Percentiles rank a stretch among this genome's conserved stretches.
Conservation (phyloP, 73 alveolate species). For the Tetrahymena malaccensis region DNA sequence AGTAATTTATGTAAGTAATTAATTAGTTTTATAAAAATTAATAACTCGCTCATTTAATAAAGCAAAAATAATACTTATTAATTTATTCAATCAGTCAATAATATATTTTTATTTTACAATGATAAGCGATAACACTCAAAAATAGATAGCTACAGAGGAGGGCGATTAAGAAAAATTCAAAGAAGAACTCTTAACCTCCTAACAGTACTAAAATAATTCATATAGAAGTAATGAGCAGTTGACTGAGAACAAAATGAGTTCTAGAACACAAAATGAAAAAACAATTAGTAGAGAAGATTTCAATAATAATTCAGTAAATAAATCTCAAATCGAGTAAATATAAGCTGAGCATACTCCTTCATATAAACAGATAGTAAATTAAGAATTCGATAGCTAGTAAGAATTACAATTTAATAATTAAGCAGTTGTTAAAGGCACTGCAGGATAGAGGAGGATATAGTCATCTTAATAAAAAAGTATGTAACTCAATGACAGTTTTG, state of each 20-base stretch:
- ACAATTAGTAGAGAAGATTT: neutral
- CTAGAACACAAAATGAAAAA: neutral
- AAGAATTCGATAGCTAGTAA: neutral
- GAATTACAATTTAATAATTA: no score
- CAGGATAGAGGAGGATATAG: neutral
- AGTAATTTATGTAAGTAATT: neutral
- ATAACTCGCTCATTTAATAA: neutral
- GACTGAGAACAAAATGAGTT: neutral
- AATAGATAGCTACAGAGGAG: neutral
- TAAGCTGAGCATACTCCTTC: neutral
- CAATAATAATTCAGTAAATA: neutral
- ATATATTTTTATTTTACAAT: no score
- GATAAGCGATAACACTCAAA: neutral
- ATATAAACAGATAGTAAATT: no score
- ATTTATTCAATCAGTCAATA: neutral
- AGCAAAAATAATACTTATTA: neutral
- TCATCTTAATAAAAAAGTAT: neutral
- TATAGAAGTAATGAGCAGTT: neutral
- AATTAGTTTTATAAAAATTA: neutral
- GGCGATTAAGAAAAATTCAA: neutral
- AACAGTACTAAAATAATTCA: no score
- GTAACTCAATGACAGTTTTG: neutral
- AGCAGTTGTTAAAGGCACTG: neutral
- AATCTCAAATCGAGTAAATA: neutral
- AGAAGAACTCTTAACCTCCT: neutral